Evolutionary conservation across 106 monocot species (phyloP).

Genomic region (Narthecium ossifragum): DNA sequence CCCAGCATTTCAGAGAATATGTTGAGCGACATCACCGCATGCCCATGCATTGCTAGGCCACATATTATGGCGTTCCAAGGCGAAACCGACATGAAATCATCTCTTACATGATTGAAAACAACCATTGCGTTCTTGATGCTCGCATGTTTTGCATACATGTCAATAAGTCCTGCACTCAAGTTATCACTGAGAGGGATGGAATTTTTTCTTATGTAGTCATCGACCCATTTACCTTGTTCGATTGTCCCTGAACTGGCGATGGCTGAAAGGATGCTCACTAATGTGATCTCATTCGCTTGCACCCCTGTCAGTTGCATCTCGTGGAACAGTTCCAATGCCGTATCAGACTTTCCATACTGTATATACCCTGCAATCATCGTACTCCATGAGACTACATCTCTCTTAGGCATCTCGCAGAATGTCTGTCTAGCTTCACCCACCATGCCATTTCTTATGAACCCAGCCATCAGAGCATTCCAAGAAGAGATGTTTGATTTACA

Average conservation of each 20-base stretch:
- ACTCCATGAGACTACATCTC: constrained; percentile 72
- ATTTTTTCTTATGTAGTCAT: constrained; percentile 27
- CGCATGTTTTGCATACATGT: constrained; percentile 74
- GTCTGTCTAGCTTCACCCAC: constrained; percentile 28
- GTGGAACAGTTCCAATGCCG: constrained; percentile 39
- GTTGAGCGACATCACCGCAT: constrained; percentile 21
- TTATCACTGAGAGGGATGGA: constrained; percentile 43
- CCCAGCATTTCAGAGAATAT: constrained; percentile 33
- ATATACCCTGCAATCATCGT: constrained; percentile 59
- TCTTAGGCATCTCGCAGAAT: constrained; percentile 54
- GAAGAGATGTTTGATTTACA: constrained; percentile 32
- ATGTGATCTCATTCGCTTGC: constrained; percentile 56
- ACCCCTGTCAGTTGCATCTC: constrained; percentile 28
- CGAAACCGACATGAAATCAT: constrained; percentile 14
- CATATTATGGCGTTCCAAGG: constrained; percentile 74
- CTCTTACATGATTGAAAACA: constrained; percentile 25
- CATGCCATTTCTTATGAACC: constrained; percentile 31
- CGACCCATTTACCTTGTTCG: constrained; percentile 48
- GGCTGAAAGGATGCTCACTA: constrained; percentile 44
- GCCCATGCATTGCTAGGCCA: constrained; percentile 54
- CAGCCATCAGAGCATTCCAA: constrained; percentile 65
- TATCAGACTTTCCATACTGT: constrained; percentile 15
- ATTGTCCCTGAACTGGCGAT: constrained; percentile 41
- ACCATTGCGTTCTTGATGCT: constrained; percentile 26
- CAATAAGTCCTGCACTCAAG: constrained; percentile 42